phyloP scores from a whole-genome alignment of 768 basidiomycete species.

The Mycena floridula region DNA sequence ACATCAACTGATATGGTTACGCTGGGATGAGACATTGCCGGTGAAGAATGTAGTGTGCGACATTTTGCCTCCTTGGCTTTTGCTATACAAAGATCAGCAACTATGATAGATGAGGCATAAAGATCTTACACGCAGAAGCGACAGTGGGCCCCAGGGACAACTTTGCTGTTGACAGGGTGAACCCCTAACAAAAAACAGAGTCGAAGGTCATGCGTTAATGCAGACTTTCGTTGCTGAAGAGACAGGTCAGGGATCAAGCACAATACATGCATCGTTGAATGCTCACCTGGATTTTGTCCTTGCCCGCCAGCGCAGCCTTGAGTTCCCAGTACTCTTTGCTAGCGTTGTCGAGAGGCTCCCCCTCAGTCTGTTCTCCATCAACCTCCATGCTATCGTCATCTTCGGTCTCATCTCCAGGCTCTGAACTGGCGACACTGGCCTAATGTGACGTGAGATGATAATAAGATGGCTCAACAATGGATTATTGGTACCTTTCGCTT shows the following conservation, averaged over 20 bases:
- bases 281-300: neutral
- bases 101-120: neutral
- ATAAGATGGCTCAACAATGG: neutral
- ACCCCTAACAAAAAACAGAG: slow-evolving; percentile 8
- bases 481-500: neutral
- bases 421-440: neutral
- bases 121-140: slow-evolving; percentile 7
- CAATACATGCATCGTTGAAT: neutral
- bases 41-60: slow-evolving; percentile 6
- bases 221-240: neutral
- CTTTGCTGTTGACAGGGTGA: slow-evolving; percentile 2
- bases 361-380: neutral
- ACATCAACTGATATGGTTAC: slow-evolving; percentile 6
- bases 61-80: neutral
- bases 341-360: neutral
- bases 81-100: neutral
- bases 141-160: slow-evolving; percentile 4
- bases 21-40: slow-evolving; percentile 7
- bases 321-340: neutral
- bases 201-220: slow-evolving; percentile 8
- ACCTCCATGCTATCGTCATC: neutral
- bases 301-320: neutral
- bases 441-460: neutral
- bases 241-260: neutral
- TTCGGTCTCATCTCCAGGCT: neutral